Evolutionary conservation across 2,329 filamentous ascomycete genomes (phyloP), one percentile per base, ranked within the genome.

Genomic region (Pyrenophora graminea): DNA sequence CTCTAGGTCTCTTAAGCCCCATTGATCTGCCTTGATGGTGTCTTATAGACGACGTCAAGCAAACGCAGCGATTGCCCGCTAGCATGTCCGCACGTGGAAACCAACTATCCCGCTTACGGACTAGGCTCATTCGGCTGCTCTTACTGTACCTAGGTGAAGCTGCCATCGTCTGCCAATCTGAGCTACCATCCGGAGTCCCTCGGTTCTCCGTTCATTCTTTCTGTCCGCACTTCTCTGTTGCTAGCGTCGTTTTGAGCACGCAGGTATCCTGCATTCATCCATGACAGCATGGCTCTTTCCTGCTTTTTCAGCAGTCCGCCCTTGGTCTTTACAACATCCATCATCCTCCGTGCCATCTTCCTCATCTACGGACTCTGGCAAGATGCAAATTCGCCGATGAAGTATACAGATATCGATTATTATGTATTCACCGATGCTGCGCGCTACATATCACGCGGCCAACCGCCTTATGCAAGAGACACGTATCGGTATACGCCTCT

Each of bases 381-480:
- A 77, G 94, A 99, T 76, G 87, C 90, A 53, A 82, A 92, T 76
- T 95, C 91, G 6, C 87, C 93, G 12, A 78, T 99, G 69, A 97
- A 97, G 77, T 99, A 97, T 79, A 99, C 94, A 44, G 94, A 99
- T 76, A 97, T 99, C 66, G 94, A 99, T 80, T 99, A 99, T 76
- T 86, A 91, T 59, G 94, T 99, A 72, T 99, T 99, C 79, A 97
- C 94, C 41, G 93, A 97, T 73, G 94, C 94, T 21, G 85, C 94
- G 2, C 88, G 89, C 59, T 93, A 89, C 74, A 77, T 90, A 37
- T 77, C 86, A 3, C 78, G 75, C n/a, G 83, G 83, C 3, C 76
- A 77, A 39, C 90, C 89, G 0, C 94, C 94, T 1, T 99, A 99
- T 72, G 82, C 83, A 34, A 85, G 94, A 46, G 93, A 94, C 68